Conservation (phyloP, 345 rosid species). For the Syzygium aqueum region DNA sequence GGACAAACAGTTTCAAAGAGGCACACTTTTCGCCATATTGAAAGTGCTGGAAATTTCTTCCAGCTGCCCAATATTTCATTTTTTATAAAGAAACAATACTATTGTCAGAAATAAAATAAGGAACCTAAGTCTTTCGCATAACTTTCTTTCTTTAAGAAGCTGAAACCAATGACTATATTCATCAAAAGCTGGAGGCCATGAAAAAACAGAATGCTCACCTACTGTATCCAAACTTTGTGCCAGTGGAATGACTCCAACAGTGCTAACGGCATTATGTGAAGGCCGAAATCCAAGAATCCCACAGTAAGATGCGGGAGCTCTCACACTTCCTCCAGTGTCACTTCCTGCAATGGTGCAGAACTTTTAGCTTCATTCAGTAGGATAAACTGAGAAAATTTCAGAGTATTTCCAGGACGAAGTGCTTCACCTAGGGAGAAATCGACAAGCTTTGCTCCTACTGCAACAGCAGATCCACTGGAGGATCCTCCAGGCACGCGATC, state of each 20-base stretch:
- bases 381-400: background rate
- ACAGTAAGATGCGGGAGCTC: constrained; percentile 83
- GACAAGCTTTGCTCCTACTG: constrained; percentile 70
- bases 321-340: constrained; percentile 89
- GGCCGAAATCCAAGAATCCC: constrained; percentile 74
- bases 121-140: background rate
- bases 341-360: constrained; percentile 39
- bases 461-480: constrained; percentile 97
- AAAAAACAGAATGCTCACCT: constrained; percentile 29
- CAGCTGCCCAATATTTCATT: background rate
- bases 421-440: constrained; percentile 79
- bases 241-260: constrained; percentile 66
- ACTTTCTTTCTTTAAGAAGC: background rate
- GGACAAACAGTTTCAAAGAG: background rate
- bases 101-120: background rate
- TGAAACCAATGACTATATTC: background rate
- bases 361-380: background rate
- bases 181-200: background rate
- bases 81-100: background rate
- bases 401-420: background rate
- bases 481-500: constrained; percentile 90
- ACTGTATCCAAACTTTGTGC: constrained; percentile 92
- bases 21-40: background rate
- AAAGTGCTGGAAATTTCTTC: background rate
- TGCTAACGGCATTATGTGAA: constrained; percentile 53